Conservation (phyloP, 2,329 filamentous ascomycete genomes). For the Hortaea sp. region DNA sequence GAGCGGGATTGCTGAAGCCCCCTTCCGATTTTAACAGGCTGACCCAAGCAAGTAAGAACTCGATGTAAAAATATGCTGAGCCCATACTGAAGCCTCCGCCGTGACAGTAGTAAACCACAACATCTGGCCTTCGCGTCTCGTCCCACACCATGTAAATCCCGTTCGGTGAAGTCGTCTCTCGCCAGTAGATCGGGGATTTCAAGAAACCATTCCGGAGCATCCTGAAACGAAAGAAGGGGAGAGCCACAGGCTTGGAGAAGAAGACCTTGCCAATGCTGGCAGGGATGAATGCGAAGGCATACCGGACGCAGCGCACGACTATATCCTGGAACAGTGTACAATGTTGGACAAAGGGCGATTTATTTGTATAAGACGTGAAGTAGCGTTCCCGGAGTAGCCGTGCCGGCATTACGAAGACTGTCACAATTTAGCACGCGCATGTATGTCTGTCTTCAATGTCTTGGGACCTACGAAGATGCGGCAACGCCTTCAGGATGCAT, state of each 20-base stretch:
- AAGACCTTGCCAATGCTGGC: slow-evolving; percentile 62
- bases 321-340: slow-evolving; percentile 69
- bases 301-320: slow-evolving; percentile 66
- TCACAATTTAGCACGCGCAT: not conserved
- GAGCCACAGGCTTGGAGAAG: slow-evolving; percentile 61
- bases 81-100: slow-evolving; percentile 80
- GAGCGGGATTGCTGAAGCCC: slow-evolving; percentile 64
- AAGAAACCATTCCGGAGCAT: slow-evolving; percentile 63
- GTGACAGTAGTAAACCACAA: slow-evolving; percentile 75
- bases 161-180: slow-evolving; percentile 38
- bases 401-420: slow-evolving; percentile 50
- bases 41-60: slow-evolving; percentile 68
- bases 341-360: slow-evolving; percentile 54
- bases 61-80: slow-evolving; percentile 72
- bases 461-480: slow-evolving; percentile 53
- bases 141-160: slow-evolving; percentile 63
- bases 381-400: slow-evolving; percentile 50
- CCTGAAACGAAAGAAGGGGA: slow-evolving; percentile 66
- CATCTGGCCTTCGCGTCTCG: slow-evolving; percentile 52
- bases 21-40: slow-evolving; percentile 48
- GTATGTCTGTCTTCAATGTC: not conserved
- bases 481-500: slow-evolving; percentile 53
- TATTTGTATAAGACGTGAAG: slow-evolving; percentile 35
- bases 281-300: slow-evolving; percentile 64
- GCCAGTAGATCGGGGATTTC: slow-evolving; percentile 54